phyloP scores from a whole-genome alignment of 129 eudicot species.

The Flaveria robusta region DNA sequence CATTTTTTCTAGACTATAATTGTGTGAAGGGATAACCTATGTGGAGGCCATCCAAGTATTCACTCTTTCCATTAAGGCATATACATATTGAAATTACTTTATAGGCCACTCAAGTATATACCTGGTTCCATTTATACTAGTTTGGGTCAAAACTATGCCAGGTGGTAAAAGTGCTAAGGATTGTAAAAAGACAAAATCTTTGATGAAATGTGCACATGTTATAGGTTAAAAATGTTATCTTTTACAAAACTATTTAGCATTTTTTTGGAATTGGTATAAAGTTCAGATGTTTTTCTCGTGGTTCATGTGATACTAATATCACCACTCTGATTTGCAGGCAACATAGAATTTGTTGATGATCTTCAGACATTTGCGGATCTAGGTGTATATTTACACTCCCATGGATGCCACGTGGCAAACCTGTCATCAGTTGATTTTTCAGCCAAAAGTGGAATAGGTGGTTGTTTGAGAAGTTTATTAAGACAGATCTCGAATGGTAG shows the following conservation, averaged over 20 bases:
- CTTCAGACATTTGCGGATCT: conserved; percentile 75
- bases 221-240: not conserved
- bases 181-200: not conserved
- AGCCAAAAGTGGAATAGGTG: conserved; percentile 75
- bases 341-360: conserved; percentile 91
- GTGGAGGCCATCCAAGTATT: not conserved
- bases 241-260: not conserved
- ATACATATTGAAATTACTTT: not conserved
- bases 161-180: not conserved
- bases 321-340: conserved; percentile 49
- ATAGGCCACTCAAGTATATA: not conserved
- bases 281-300: conserved; percentile 3
- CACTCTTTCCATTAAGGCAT: not conserved
- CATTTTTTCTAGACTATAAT: not conserved
- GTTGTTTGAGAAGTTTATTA: conserved; percentile 67
- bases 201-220: not conserved
- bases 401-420: conserved; percentile 76
- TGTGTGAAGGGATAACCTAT: not conserved
- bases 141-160: not conserved
- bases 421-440: conserved; percentile 84
- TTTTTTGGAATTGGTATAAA: not conserved
- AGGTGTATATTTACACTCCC: conserved; percentile 60
- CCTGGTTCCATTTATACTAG: not conserved
- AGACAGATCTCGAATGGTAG: conserved; percentile 57
- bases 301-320: not conserved